phyloP scores from a whole-genome alignment of 441 rosid genomes.

The Biscutella laevigata region DNA sequence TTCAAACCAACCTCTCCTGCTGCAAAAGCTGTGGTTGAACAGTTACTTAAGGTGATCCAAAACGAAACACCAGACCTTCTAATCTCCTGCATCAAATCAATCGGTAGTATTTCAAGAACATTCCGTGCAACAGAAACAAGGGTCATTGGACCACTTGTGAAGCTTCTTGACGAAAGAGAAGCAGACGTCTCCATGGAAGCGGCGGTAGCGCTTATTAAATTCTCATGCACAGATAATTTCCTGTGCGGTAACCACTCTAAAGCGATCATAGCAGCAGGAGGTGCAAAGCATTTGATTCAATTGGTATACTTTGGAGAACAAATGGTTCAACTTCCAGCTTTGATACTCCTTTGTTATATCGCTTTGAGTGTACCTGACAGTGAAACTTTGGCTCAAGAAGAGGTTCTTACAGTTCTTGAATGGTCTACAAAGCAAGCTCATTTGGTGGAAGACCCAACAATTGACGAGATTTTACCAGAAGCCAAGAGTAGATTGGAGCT shows the following conservation, averaged over 20 bases:
- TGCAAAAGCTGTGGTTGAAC: slow-evolving; percentile 62
- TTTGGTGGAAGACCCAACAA: slow-evolving; percentile 28
- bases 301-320: slow-evolving; percentile 65
- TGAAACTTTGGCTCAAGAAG: slow-evolving; percentile 54
- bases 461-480: slow-evolving; percentile 40
- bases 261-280: slow-evolving; percentile 55
- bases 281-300: slow-evolving; percentile 57
- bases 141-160: slow-evolving; percentile 50
- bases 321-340: slow-evolving; percentile 44
- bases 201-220: slow-evolving; percentile 47
- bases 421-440: slow-evolving; percentile 61
- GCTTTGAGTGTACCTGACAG: slow-evolving; percentile 50
- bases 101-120: slow-evolving; percentile 57
- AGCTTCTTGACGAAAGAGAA: slow-evolving; percentile 54
- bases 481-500: slow-evolving; percentile 59
- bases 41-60: slow-evolving; percentile 40
- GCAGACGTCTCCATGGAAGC: slow-evolving; percentile 49
- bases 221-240: slow-evolving; percentile 46
- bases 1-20: slow-evolving; percentile 71
- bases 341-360: slow-evolving; percentile 39
- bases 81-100: slow-evolving; percentile 42
- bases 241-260: slow-evolving; percentile 47
- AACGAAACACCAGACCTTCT: slow-evolving; percentile 47
- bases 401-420: slow-evolving; percentile 54
- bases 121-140: slow-evolving; percentile 64